Evolutionary conservation across 805 yeast genomes (phyloP).

Genomic region (Yamadazyma laniorum): DNA sequence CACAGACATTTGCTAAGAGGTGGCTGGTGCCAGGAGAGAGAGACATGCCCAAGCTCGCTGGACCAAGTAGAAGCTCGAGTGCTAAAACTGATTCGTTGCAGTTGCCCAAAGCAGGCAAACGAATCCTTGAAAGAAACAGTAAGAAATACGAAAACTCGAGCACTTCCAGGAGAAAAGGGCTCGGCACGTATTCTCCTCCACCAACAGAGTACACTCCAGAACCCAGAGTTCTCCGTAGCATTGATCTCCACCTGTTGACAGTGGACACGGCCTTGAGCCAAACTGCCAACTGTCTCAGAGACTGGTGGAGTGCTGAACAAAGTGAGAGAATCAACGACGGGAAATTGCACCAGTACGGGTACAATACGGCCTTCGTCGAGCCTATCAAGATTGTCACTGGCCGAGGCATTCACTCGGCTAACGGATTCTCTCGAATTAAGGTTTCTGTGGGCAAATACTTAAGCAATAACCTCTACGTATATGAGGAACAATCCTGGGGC

Average conservation of each 20-base stretch:
- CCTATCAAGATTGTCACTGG: slow-evolving; percentile 60
- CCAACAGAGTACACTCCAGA: not conserved
- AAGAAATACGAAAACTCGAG: not conserved
- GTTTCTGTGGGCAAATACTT: slow-evolving; percentile 42
- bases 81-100: not conserved
- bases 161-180: not conserved
- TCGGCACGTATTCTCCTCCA: not conserved
- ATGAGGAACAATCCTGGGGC: slow-evolving; percentile 40
- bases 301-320: slow-evolving; percentile 67
- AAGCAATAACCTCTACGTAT: slow-evolving; percentile 35
- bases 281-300: slow-evolving; percentile 32
- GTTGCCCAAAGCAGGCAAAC: not conserved
- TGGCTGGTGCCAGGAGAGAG: not conserved
- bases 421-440: slow-evolving; percentile 53
- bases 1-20: slow-evolving; percentile 8
- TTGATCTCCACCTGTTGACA: slow-evolving; percentile 60
- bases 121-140: not conserved
- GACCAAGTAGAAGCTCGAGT: not conserved
- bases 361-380: slow-evolving; percentile 38
- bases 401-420: slow-evolving; percentile 64
- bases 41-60: not conserved
- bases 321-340: slow-evolving; percentile 40
- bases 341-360: slow-evolving; percentile 28
- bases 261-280: slow-evolving; percentile 47
- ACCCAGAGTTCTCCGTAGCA: not conserved